Percentiles rank a stretch among this genome's conserved stretches.
Conservation (phyloP, 192 early-diverging fungal genomes). For the Funneliformis mosseae region DNA sequence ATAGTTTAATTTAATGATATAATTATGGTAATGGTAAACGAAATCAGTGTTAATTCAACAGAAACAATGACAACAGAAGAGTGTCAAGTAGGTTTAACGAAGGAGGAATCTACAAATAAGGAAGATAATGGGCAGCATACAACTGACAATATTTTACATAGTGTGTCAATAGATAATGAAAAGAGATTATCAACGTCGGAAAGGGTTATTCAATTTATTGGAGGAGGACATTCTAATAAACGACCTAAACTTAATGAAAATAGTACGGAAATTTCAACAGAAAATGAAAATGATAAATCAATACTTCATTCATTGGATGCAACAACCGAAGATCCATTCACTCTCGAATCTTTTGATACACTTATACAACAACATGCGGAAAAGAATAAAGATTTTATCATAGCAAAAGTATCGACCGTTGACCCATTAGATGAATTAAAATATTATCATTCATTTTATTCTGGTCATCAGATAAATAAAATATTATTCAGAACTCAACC, state of each 20-base stretch:
- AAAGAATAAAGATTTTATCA: slow-evolving; percentile 67
- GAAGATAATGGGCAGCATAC: too few relatives aligned
- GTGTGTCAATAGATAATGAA: not conserved
- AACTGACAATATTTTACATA: not conserved
- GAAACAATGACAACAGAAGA: too few relatives aligned
- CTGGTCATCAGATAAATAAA: slow-evolving; percentile 77
- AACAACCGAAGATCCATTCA: slow-evolving; percentile 71
- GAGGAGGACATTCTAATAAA: not conserved
- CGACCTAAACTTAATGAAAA: not conserved
- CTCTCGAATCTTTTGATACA: slow-evolving; percentile 63
- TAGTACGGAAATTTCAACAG: not conserved
- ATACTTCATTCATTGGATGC: slow-evolving; percentile 64
- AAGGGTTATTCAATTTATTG: not conserved
- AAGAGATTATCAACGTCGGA: not conserved
- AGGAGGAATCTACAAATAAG: too few relatives aligned
- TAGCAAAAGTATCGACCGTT: slow-evolving; percentile 68
- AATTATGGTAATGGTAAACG: too few relatives aligned
- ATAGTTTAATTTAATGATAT: too few relatives aligned
- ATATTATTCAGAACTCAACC: slow-evolving; percentile 76
- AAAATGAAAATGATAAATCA: slow-evolving; percentile 6
- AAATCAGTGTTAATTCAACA: too few relatives aligned
- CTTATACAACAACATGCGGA: slow-evolving; percentile 59
- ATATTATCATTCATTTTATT: slow-evolving; percentile 69
- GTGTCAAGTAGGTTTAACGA: too few relatives aligned
- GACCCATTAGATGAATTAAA: slow-evolving; percentile 58